Evolutionary conservation across 495 filamentous ascomycete species (phyloP), one percentile per base, ranked within the genome.

Genomic region (Baudoinia panamericana): DNA sequence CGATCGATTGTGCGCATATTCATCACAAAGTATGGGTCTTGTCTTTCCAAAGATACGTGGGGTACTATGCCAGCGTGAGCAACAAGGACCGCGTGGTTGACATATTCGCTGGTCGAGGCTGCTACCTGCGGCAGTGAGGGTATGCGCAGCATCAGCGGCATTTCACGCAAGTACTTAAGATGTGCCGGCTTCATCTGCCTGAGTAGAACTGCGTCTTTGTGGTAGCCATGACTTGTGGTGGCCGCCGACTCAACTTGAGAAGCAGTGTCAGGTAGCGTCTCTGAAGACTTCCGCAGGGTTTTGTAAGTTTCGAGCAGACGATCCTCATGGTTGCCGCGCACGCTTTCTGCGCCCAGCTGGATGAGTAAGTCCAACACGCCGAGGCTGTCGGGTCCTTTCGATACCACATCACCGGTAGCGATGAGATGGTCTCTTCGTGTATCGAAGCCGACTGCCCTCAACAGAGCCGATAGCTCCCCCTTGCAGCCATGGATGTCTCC

Each of bases 271-370:
- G 35, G 24, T 6, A 42, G 4, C 4, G 30, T 19, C 25, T 41
- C 26, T 11, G 44, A 31, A 9, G 33, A 8, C 9, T 31, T 17
- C 13, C 92, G 64, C 10, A 93, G 67, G 6, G 30, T 19, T 20
- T 41, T 32, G 16, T 39, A 31, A 9, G 33, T 9, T n/a, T 31
- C 21, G 15, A 93, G 64, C 10, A 93, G 67, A 8, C 75, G 69
- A 52, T 97, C 84, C 54, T 97, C 90, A 59, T 95, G 86, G 61
- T 97, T 96, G 11, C 90, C 90, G 19, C 90, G 75, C 1, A 95
- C 84, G 41, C 73, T 82, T 22, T 76, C 78, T 2, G 88, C 88
- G 12, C 67, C 68, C 19, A 82, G 58, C 11, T 67, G 55, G 42
- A 78, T 76, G 9, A 77, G 82, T 12, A 85, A 60, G 40, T 83